Base-by-base conservation (phyloP, 768 basidiomycete species). In the Porpolomopsis calyptriformis region DNA sequence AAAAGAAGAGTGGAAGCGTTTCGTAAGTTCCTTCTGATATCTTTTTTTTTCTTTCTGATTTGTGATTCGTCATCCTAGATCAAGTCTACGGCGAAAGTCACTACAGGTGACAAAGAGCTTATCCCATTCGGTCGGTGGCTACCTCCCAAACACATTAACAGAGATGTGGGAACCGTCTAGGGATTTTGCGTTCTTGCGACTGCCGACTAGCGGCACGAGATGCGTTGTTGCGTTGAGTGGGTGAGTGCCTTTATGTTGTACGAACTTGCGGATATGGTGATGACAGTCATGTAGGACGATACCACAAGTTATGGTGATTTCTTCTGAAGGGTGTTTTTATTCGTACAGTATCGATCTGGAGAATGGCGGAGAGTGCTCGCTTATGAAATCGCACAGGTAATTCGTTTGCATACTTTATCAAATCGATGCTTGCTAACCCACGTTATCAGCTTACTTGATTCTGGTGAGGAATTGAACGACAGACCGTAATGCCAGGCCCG, bases 121-220 rank as follows among this genome's bases (percentile, higher is more conserved):
- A 35, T 82, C 86, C 0, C 72, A 81, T n/a, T 82, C 84, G 3
- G 71, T 90, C 14, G 87, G 90, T 12, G 83, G 82, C 0, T 90
- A 90, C 56, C 72, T 92, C 0, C 94, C 94, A 0, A 85, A 82
- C 52, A 82, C 88, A 1, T 63, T 98, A 38, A 88, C 91, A 16
- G 94, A 96, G 60, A 80, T 98, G 67, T 99, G 93, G 92, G 96
- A 98, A 55, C 96, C 96, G 0, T 74, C 88, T 27, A 71, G 94
- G 5, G 94, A 96, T 58, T 98, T 98, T 59, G 96, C 94, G 1
- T 93, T 76, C 60, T 66, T 94, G 48, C 80, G 87, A 57, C 63
- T 99, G 19, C 90, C 92, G 42, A 74, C 80, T 4, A 66, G 76
- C 49, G 82, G 90, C 2, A 78, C 81, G 9, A 73, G 88, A 48